Evolutionary conservation across 805 yeast genomes (phyloP).

Genomic region (Saccharomycopsis sp.): DNA sequence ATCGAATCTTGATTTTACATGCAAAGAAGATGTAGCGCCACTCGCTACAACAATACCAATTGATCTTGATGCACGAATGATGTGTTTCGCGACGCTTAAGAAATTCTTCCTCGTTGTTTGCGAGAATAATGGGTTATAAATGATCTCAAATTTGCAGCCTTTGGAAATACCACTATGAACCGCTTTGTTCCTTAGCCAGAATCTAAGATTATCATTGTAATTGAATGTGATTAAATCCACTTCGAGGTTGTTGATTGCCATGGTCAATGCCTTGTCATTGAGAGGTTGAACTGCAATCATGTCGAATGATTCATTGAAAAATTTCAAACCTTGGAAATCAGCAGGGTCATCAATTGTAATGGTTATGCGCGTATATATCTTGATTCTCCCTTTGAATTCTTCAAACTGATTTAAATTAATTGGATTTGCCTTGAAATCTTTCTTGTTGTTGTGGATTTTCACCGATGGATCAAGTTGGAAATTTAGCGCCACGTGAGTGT

Average conservation of each 20-base stretch:
- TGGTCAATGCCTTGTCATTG: conserved; percentile 70
- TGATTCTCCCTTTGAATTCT: conserved; percentile 33
- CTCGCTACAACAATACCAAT: conserved; percentile 75
- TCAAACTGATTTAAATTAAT: conserved; percentile 30
- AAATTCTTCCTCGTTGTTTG: conserved; percentile 49
- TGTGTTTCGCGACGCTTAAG: conserved; percentile 63
- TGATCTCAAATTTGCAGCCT: conserved; percentile 77
- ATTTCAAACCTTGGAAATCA: conserved; percentile 53
- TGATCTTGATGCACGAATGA: conserved; percentile 73
- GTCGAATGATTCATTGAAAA: conserved; percentile 51
- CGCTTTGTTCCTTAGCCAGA: conserved; percentile 74
- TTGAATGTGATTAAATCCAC: conserved; percentile 76
- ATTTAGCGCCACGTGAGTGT: conserved; percentile 72
- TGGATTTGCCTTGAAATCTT: conserved; percentile 33
- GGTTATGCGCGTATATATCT: conserved; percentile 66
- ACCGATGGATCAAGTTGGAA: conserved; percentile 45
- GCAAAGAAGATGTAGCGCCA: conserved; percentile 56
- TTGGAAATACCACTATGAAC: conserved; percentile 76
- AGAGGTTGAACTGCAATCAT: conserved; percentile 74
- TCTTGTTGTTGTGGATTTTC: conserved; percentile 46
- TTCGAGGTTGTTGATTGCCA: conserved; percentile 69
- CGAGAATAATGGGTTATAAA: conserved; percentile 22
- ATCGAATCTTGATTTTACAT: conserved; percentile 63
- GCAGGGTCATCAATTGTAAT: conserved; percentile 70
- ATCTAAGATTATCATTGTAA: conserved; percentile 58